phyloP scores from a whole-genome alignment of 768 basidiomycete genomes.

The Imleria badia region DNA sequence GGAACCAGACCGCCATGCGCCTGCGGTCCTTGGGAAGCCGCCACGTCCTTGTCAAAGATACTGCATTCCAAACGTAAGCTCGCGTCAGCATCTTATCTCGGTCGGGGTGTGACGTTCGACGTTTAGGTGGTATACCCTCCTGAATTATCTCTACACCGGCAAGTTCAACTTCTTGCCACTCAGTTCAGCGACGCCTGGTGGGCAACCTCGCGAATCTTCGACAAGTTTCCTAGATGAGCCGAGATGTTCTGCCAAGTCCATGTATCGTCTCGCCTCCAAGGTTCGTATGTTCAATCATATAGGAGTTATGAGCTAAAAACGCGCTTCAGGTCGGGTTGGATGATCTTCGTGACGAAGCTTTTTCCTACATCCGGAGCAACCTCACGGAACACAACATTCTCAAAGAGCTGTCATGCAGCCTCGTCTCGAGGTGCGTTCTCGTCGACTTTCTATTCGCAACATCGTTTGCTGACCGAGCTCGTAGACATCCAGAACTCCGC shows the following conservation, averaged over 20 bases:
- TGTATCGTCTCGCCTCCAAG: constrained; percentile 44
- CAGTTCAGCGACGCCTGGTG: constrained; percentile 9
- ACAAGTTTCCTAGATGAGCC: constrained; percentile 7
- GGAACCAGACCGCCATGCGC: constrained; percentile 1
- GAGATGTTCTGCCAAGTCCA: constrained; percentile 43
- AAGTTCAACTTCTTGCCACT: constrained; percentile 34
- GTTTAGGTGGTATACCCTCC: constrained; percentile 38
- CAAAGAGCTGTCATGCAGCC: constrained; percentile 19
- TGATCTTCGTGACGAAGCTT: constrained; percentile 14
- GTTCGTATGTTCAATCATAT: constrained; percentile 14
- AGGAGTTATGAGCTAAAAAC: background rate
- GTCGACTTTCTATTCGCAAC: background rate
- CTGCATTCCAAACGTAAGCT: constrained; percentile 28
- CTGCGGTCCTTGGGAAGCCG: constrained; percentile 22
- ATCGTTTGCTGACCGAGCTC: background rate
- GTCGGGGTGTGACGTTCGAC: background rate
- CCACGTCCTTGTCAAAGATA: constrained; percentile 25
- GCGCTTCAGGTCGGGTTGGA: constrained; percentile 20
- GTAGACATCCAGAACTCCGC: constrained; percentile 11
- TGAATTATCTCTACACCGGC: constrained; percentile 41
- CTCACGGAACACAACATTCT: constrained; percentile 25
- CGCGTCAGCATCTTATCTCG: no score
- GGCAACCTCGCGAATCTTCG: background rate
- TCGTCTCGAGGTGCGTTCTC: constrained; percentile 15
- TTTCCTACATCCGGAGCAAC: constrained; percentile 11